These are phyloP conservation scores for Umbelopsis isabellina DNA, from an alignment of 192 early-diverging fungal genomes.

Conservation along the genomic window DNA sequence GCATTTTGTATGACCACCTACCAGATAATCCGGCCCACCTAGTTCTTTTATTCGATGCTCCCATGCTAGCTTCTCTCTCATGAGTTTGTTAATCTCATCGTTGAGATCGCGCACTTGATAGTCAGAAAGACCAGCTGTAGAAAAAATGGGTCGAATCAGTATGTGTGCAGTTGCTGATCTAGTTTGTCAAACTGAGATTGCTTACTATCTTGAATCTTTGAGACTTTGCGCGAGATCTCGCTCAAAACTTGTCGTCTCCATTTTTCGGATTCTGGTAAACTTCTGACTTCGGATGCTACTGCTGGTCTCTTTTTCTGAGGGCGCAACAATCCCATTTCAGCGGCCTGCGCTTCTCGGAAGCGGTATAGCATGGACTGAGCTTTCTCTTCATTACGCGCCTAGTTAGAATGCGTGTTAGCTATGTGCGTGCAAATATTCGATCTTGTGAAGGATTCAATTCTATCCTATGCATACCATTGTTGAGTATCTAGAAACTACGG, in stretches of 20 bases:
- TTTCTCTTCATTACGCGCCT: slow-evolving; percentile 98
- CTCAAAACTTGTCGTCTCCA: slow-evolving; percentile 91
- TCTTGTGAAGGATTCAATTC: too few relatives aligned
- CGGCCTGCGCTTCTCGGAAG: slow-evolving; percentile 92
- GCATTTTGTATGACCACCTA: slow-evolving; percentile 37
- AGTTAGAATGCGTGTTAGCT: background rate
- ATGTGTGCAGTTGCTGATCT: background rate
- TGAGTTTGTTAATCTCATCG: slow-evolving; percentile 94
- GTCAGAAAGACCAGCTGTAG: slow-evolving; percentile 78
- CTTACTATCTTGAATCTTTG: slow-evolving; percentile 89
- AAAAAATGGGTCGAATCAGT: background rate
- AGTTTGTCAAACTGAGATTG: background rate
- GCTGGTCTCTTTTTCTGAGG: slow-evolving; percentile 68
- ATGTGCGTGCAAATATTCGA: background rate
- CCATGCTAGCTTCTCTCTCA: slow-evolving; percentile 92
- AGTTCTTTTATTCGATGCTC: slow-evolving; percentile 89
- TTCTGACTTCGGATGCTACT: slow-evolving; percentile 69
- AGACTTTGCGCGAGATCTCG: slow-evolving; percentile 86
- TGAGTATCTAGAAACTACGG: too few relatives aligned
- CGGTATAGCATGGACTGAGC: slow-evolving; percentile 98
- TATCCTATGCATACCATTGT: background rate
- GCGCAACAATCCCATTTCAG: slow-evolving; percentile 73
- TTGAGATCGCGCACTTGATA: slow-evolving; percentile 93
- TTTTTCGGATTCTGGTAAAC: slow-evolving; percentile 80
- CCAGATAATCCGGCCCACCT: slow-evolving; percentile 90